phyloP scores from a whole-genome alignment of 345 rosid genomes.

The Carallia pectinifolia region DNA sequence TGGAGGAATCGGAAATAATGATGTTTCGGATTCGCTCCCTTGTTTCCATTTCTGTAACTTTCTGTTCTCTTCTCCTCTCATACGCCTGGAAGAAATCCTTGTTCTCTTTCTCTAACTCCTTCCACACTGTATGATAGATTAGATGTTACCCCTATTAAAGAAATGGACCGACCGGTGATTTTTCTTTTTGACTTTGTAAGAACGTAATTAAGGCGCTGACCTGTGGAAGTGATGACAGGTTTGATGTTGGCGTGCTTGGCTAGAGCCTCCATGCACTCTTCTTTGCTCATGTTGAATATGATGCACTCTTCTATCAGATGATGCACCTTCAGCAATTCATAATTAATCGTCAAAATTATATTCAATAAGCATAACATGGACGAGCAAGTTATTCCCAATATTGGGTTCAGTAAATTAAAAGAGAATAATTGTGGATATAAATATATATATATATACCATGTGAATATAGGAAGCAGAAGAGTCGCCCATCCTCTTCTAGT shows the following conservation, averaged over 20 bases:
- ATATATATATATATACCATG: constrained; percentile 7
- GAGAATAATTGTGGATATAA: background rate
- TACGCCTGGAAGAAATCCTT: constrained; percentile 86
- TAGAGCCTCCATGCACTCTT: constrained; percentile 93
- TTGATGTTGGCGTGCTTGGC: constrained; percentile 79
- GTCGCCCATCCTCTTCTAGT: constrained; percentile 8
- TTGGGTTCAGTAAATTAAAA: background rate
- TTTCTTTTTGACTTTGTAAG: too few species aligned
- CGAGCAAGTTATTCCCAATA: background rate
- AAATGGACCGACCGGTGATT: too few species aligned
- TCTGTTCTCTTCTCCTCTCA: constrained; percentile 30
- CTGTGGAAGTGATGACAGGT: constrained; percentile 86
- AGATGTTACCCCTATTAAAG: too few species aligned
- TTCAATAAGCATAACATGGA: background rate
- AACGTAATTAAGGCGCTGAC: constrained; percentile 21
- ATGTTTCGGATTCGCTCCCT: constrained; percentile 40
- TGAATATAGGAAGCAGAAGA: constrained; percentile 30
- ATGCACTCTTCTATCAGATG: constrained; percentile 88
- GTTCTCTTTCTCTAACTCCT: constrained; percentile 88
- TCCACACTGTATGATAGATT: constrained; percentile 58
- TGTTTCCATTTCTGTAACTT: constrained; percentile 36
- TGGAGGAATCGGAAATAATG: constrained; percentile 27
- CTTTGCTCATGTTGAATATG: constrained; percentile 78
- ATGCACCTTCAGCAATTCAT: constrained; percentile 58
- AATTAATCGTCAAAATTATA: background rate